Conservation (phyloP, 225 moss, liverwort and hornwort species). For the Polytrichum formosum region DNA sequence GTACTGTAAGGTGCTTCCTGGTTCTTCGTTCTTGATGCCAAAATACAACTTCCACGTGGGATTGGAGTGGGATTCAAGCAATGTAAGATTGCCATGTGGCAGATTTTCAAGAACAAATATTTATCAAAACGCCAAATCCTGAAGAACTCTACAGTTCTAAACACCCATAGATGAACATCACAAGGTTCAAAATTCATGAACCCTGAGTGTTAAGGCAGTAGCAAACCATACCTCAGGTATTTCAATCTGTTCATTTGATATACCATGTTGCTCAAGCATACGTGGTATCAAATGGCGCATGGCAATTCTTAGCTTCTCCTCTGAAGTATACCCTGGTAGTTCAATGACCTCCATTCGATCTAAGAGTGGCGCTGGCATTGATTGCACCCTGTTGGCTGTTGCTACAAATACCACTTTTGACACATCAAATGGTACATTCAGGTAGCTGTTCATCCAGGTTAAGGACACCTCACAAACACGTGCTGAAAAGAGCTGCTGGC, state of each 20-base stretch:
- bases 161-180: neutral
- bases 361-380: slow-evolving; percentile 55
- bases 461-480: slow-evolving; percentile 18
- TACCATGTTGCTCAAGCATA: slow-evolving; percentile 59
- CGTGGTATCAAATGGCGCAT: slow-evolving; percentile 64
- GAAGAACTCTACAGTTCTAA: neutral
- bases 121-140: neutral
- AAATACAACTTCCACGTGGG: too few species aligned
- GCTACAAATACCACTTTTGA: slow-evolving; percentile 62
- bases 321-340: slow-evolving; percentile 57
- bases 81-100: too few species aligned
- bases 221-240: slow-evolving; percentile 41
- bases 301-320: slow-evolving; percentile 58
- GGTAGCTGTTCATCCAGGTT: slow-evolving; percentile 29
- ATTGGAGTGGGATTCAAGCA: too few species aligned
- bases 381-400: slow-evolving; percentile 54
- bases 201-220: neutral
- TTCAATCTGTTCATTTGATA: slow-evolving; percentile 44
- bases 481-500: too few species aligned
- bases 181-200: neutral
- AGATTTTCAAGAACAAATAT: too few species aligned
- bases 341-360: slow-evolving; percentile 73
- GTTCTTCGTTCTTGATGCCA: too few species aligned
- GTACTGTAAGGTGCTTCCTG: too few species aligned
- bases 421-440: slow-evolving; percentile 67